Evolutionary conservation across 805 yeast genomes (phyloP).

Genomic region (Zygosaccharomyces gambellarensis): DNA sequence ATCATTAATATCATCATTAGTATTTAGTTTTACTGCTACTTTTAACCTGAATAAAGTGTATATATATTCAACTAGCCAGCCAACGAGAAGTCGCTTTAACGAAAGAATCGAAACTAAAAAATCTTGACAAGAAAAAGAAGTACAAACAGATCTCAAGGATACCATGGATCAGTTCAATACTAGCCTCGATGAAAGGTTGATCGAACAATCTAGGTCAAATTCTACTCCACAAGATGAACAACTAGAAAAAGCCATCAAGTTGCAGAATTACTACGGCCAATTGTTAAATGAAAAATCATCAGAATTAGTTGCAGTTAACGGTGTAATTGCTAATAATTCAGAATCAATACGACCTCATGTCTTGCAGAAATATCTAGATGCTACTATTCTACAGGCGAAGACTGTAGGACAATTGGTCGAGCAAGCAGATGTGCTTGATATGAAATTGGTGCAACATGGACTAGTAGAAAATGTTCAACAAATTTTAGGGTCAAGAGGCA

Average conservation of each 20-base stretch:
- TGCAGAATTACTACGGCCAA: slow-evolving; percentile 7
- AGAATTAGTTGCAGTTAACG: slow-evolving; percentile 25
- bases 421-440: slow-evolving; percentile 27
- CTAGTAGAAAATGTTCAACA: slow-evolving; percentile 22
- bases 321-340: slow-evolving; percentile 19
- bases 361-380: slow-evolving; percentile 25
- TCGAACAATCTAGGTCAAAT: neutral
- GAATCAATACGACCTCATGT: slow-evolving; percentile 21
- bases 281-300: slow-evolving; percentile 18
- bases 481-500: slow-evolving; percentile 21
- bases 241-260: neutral
- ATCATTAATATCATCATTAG: neutral
- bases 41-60: neutral
- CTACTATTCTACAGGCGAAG: slow-evolving; percentile 25
- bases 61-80: neutral
- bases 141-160: neutral
- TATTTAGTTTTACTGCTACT: neutral
- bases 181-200: slow-evolving; percentile 5
- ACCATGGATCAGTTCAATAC: slow-evolving; percentile 1
- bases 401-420: slow-evolving; percentile 25
- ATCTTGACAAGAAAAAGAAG: neutral
- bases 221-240: neutral
- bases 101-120: neutral
- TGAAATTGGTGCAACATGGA: slow-evolving; percentile 28
- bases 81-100: neutral